Evolutionary conservation across 345 rosid species (phyloP).

Genomic region (Citrus sinensis): DVS_A1.0 CM039169.1:30034501-30035000

Average conservation of each 20-base stretch:
- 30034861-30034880: not conserved
- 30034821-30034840: not conserved
- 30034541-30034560: not conserved
- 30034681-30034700: not conserved
- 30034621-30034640: not conserved
- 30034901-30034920: not conserved
- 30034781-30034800: not conserved
- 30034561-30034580: not conserved
- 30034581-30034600: not conserved
- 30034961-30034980: constrained; percentile 98
- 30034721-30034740: not conserved
- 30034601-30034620: not conserved
- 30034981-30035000: constrained; percentile 99
- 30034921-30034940: not conserved
- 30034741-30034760: not conserved
- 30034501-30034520: not conserved
- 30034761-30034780: not conserved
- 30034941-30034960: constrained; percentile 34
- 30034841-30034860: not conserved
- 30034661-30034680: not conserved
- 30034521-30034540: not conserved
- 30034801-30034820: not conserved
- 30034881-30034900: not conserved
- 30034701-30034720: not conserved
- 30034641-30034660: not conserved